phyloP scores from a whole-genome alignment of 768 basidiomycete species.

The Phylloporus sp. region DNA sequence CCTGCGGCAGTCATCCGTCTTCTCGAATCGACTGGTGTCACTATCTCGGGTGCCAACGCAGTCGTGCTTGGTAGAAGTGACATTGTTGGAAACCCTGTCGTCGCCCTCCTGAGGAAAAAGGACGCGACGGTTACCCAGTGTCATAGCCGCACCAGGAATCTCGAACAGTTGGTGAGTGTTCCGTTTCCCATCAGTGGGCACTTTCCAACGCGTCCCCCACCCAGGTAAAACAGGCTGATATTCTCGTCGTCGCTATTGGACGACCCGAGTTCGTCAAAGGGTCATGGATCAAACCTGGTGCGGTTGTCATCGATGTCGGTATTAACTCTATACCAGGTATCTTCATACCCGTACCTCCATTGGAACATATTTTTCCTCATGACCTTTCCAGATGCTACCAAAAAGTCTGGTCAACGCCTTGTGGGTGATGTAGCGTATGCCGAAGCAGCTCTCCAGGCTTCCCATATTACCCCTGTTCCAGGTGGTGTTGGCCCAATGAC shows the following conservation, averaged over 20 bases:
- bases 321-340: conserved; percentile 92
- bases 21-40: conserved; percentile 79
- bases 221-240: conserved; percentile 83
- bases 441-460: conserved; percentile 73
- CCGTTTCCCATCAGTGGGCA: conserved; percentile 6
- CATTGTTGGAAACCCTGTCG: conserved; percentile 95
- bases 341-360: conserved; percentile 6
- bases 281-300: conserved; percentile 92
- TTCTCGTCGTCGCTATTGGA: conserved; percentile 96
- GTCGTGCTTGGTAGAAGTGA: conserved; percentile 97
- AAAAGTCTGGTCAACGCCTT: conserved; percentile 92
- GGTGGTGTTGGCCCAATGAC: conserved; percentile 99
- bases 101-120: conserved; percentile 80
- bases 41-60: conserved; percentile 72
- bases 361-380: background rate
- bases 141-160: conserved; percentile 84
- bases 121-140: conserved; percentile 98
- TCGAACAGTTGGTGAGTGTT: conserved; percentile 67
- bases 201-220: background rate
- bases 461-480: conserved; percentile 94
- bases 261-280: conserved; percentile 88
- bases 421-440: conserved; percentile 94
- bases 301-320: conserved; percentile 95
- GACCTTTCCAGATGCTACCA: conserved; percentile 61
- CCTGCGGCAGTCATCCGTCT: conserved; percentile 90